Base-by-base conservation (phyloP, 228 moss, liverwort and hornwort species). In the Sphagnum fallax region DNA sequence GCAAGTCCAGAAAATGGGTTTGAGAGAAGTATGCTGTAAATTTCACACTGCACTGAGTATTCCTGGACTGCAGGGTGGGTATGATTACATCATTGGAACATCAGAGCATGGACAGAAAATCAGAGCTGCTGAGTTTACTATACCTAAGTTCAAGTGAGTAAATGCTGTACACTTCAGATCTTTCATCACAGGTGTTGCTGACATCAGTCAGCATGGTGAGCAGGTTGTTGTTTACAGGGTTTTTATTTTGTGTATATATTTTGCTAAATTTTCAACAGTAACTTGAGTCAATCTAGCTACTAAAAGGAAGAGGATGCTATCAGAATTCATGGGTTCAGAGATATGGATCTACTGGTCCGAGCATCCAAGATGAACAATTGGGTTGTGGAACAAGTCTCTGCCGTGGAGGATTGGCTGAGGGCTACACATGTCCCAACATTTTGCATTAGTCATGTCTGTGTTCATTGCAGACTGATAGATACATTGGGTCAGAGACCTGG, bases 31-130 rank as follows among this genome's bases (percentile, higher is more conserved):
- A 32, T 32, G 32, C 32, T 32, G 32, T 32, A 32, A 32, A 32
- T 32, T 2, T 32, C 32, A 32, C 32, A 32, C 32, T 32, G 32
- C 32, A 32, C 32, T 32, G 32, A 32, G 32, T 32, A 32, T 69
- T 60, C 55, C 72, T 76, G 16, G 63, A 73, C 49, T 79, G 78
- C 92, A 94, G 94, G 86, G 81, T 49, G 92, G 91, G 63, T 97
- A 97, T 80, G 97, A 93, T 76, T 85, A 90, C 71, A 82, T 81
- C 69, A 87, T 97, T 61, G 97, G 97, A 70, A 97, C 97, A 65
- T 97, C 97, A 67, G 97, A 97, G 78, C 97, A 91, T 68, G 97
- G 97, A 68, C 87, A 90, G 68, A 88, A 85, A 80, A 68, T 85
- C 11, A 81, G 78, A 51, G 76, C 97, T 66, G 74, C 82, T 58